Evolutionary conservation across 148 eudicot species (phyloP).

Genomic region (Chenopodium album): DNA sequence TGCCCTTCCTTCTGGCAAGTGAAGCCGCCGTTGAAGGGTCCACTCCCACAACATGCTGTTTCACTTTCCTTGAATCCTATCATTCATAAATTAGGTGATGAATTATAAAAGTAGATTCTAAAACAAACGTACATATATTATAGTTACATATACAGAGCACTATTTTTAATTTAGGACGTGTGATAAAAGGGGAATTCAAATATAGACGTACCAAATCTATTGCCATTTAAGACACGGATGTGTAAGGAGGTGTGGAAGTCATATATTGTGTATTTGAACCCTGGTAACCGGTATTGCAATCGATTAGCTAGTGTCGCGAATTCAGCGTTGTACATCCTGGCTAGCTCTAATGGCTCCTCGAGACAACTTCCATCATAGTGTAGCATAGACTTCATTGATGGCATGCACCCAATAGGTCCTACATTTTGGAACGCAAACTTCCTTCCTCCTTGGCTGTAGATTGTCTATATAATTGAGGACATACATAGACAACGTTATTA

Average conservation of each 20-base stretch:
- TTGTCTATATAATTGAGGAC: conserved; percentile 12
- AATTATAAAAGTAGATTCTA: background rate
- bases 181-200: background rate
- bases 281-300: conserved; percentile 26
- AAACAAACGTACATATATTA: too few species aligned
- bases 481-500: background rate
- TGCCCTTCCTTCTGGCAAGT: conserved; percentile 18
- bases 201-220: conserved; percentile 28
- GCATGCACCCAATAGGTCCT: conserved; percentile 44
- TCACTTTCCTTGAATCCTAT: conserved; percentile 35
- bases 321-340: conserved; percentile 30
- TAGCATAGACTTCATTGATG: conserved; percentile 25
- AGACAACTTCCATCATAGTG: conserved; percentile 13
- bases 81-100: background rate
- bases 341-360: conserved; percentile 16
- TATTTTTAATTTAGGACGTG: background rate
- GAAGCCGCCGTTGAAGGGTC: conserved; percentile 30
- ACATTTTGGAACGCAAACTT: conserved; percentile 39
- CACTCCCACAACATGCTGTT: conserved; percentile 45
- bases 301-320: background rate
- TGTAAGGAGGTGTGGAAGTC: conserved; percentile 26
- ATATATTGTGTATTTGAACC: conserved; percentile 34
- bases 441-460: conserved; percentile 37
- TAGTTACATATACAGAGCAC: background rate
- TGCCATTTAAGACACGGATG: conserved; percentile 22